phyloP scores from a whole-genome alignment of 306 rosid species.

The Cajanus cajan region DNA sequence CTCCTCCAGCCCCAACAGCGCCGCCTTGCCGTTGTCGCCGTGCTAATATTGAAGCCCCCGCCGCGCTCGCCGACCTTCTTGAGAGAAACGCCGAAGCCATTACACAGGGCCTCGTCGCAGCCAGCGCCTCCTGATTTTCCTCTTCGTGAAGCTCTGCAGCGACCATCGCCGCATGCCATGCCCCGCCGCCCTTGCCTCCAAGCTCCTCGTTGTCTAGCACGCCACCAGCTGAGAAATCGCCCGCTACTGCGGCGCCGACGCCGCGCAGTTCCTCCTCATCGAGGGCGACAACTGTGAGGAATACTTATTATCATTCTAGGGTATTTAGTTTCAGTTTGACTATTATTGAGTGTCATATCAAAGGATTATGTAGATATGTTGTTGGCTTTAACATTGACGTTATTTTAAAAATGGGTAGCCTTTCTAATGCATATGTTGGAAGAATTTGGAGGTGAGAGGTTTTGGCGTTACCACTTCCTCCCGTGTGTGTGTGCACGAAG shows the following conservation, averaged over 20 bases:
- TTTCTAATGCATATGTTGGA: slow-evolving; percentile 1
- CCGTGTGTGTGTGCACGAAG: background rate
- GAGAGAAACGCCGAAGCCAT: too few species aligned
- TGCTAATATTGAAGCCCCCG: too few species aligned
- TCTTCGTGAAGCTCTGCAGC: too few species aligned
- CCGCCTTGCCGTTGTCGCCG: too few species aligned
- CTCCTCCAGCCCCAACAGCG: too few species aligned
- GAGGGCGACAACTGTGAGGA: slow-evolving; percentile 82
- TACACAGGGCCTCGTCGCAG: too few species aligned
- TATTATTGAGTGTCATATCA: background rate
- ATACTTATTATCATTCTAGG: background rate
- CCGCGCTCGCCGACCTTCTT: too few species aligned
- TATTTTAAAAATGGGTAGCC: background rate
- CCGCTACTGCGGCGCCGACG: slow-evolving; percentile 89
- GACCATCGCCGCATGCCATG: too few species aligned
- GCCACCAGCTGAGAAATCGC: too few species aligned
- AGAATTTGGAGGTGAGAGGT: slow-evolving; percentile 14
- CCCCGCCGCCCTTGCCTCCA: too few species aligned
- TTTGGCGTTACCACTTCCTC: slow-evolving; percentile 16
- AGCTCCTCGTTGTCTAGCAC: too few species aligned
- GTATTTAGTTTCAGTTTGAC: background rate
- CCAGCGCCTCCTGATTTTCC: too few species aligned
- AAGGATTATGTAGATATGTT: background rate
- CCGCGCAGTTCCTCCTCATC: slow-evolving; percentile 82
- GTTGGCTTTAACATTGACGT: background rate